These are phyloP conservation scores for Phanerodontia chrysosporium DNA, from an alignment of 768 basidiomycete species.

Conservation along the genomic window DNA sequence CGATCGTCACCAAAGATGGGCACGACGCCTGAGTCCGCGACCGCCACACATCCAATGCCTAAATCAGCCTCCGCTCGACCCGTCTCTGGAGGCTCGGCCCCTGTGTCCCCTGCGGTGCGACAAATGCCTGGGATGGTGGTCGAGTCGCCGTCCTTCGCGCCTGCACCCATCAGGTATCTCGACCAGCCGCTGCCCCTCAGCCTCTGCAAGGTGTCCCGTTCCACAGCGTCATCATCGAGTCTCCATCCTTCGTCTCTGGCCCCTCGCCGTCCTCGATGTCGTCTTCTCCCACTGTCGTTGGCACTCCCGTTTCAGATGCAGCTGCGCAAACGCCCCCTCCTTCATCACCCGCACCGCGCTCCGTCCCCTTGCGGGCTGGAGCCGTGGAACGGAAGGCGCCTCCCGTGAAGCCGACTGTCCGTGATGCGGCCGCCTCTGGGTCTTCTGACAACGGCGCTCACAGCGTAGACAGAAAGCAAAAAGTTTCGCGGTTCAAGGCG, in stretches of 20 bases:
- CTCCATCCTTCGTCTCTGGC: conserved; percentile 3
- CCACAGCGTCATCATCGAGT: conserved; percentile 6
- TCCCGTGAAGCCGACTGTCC: background rate
- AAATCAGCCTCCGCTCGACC: background rate
- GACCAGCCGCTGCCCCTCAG: background rate
- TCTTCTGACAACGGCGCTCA: background rate
- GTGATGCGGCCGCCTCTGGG: background rate
- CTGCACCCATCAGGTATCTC: background rate
- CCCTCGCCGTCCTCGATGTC: background rate
- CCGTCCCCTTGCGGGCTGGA: background rate
- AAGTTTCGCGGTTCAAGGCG: conserved; percentile 11
- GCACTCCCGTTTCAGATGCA: background rate
- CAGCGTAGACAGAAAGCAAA: background rate
- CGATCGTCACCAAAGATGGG: conserved; percentile 24
- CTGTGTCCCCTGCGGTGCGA: background rate
- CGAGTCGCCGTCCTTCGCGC: conserved; percentile 24
- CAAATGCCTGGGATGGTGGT: conserved; percentile 25
- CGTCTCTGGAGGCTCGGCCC: conserved; percentile 9
- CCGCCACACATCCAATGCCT: background rate
- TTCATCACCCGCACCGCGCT: background rate
- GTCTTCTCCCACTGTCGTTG: background rate
- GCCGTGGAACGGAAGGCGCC: conserved; percentile 1
- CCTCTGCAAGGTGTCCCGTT: background rate
- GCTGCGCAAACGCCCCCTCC: background rate
- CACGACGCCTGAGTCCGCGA: conserved; percentile 11